Base-by-base conservation (phyloP, 1,284 basidiomycete genomes). In the Lignosus rhinocerotis region DNA sequence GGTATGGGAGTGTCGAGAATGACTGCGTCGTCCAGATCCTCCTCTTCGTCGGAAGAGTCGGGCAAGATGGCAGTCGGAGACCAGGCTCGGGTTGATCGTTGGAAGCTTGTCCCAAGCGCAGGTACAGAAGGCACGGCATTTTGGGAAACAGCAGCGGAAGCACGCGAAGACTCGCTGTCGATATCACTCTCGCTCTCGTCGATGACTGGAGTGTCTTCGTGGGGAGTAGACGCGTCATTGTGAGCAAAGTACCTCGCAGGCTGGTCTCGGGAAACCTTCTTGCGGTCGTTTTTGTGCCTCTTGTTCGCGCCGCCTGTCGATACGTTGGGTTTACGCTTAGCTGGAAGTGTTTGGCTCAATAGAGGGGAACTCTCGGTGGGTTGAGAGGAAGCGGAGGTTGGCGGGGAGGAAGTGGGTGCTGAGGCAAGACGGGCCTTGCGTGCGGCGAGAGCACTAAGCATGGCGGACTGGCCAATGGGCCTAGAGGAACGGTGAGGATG, bases 371-470 rank as follows among this genome's bases (percentile, higher is more conserved):
- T 58, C 31, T 55, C 51, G 51, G 54, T 51, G 33, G 55, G 51
- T 9, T 53, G 25, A 9, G 63, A n/a, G 17, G 66, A 1, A 61
- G 34, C 19, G 51, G 21, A 58, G 42, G 25, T 25, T 25, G 47
- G 21, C 33, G 53, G 32, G 53, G 47, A 51, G 63, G 63, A 56
- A 43, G 50, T 41, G 38, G 60, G 56, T 1, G 50, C 14, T 17
- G 58, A 56, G n/a, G 59, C 68, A 60, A 71, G 66, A 60, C 64
- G 80, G 73, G 81, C 82, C 67, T 81, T 86, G 36, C 84, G 79
- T 16, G 84, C 85, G 52, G 84, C 83, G 49, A 87, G 73, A 25
- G 84, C 85, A 65, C 84, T 86, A 50, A 86, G 72, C 84, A 86
- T 85, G 11, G 5, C 33, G 11, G 21, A 33, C 34, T 10, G 53